phyloP scores from a whole-genome alignment of 2,329 filamentous ascomycete genomes.

The Ceratocystis ficicola region DNA sequence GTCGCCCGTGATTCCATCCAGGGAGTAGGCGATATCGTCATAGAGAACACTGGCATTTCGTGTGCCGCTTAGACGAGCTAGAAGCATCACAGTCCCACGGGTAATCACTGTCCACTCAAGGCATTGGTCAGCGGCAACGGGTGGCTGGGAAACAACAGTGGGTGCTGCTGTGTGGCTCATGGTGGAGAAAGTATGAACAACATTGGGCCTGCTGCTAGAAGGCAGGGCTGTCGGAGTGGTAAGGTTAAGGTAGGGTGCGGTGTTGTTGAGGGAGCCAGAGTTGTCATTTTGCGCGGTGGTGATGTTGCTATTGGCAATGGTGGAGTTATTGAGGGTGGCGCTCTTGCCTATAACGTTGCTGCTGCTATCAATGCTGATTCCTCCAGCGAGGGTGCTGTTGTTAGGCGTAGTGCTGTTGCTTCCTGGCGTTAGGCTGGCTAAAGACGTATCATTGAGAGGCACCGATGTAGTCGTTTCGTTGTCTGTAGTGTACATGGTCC shows the following conservation, averaged over 20 bases:
- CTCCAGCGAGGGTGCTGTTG: neutral
- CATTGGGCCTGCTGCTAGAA: neutral
- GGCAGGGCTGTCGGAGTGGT: constrained; percentile 1
- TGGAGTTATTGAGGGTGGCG: neutral
- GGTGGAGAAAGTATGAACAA: neutral
- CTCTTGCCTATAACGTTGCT: neutral
- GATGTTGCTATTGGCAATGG: neutral
- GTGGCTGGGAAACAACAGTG: neutral
- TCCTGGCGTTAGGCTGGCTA: neutral
- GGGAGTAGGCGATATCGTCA: constrained; percentile 21
- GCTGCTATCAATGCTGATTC: neutral
- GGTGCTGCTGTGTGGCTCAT: neutral
- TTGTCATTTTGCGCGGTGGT: constrained; percentile 4
- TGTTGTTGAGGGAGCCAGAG: neutral
- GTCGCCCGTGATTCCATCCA: constrained; percentile 19
- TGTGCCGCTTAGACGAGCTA: constrained; percentile 15
- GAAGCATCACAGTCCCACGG: constrained; percentile 20
- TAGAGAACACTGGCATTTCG: constrained; percentile 21
- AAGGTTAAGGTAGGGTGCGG: constrained; percentile 8
- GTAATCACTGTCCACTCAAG: constrained; percentile 22
- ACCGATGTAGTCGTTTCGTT: constrained; percentile 18
- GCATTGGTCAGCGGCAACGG: constrained; percentile 14
- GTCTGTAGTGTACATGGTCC: constrained; percentile 20
- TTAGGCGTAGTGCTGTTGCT: neutral
- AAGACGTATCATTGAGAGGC: constrained; percentile 16